Conservation (phyloP, 2,329 filamentous ascomycete species). For the Cordyceps pruinosa region DNA sequence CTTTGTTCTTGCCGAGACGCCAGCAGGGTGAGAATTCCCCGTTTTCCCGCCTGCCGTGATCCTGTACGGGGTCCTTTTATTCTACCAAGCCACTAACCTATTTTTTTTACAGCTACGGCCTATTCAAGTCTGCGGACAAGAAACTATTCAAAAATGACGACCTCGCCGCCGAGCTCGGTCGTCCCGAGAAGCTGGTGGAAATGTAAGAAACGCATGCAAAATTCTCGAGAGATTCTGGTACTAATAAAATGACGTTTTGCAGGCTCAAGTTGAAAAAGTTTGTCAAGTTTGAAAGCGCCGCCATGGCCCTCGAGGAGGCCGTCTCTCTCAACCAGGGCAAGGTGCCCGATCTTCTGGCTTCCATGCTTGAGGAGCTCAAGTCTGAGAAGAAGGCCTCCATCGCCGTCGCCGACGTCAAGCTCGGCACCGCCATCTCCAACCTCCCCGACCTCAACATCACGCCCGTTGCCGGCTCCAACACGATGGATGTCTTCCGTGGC, state of each 20-base stretch:
- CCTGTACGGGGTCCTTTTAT: constrained; percentile 5
- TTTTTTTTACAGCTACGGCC: constrained; percentile 65
- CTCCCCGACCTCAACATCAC: constrained; percentile 81
- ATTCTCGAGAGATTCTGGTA: constrained; percentile 8
- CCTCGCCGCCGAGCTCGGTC: constrained; percentile 64
- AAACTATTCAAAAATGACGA: constrained; percentile 89
- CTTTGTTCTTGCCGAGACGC: constrained; percentile 90
- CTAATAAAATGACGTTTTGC: constrained; percentile 11
- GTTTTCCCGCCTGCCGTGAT: background rate
- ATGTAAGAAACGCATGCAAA: constrained; percentile 55
- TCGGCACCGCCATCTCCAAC: constrained; percentile 87
- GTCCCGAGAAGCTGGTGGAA: constrained; percentile 77
- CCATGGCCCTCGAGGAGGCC: constrained; percentile 84
- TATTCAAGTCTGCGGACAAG: constrained; percentile 98
- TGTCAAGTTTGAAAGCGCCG: constrained; percentile 92
- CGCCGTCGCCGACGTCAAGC: constrained; percentile 87
- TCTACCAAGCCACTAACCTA: constrained; percentile 24
- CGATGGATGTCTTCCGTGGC: constrained; percentile 81
- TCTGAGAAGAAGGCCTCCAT: constrained; percentile 96
- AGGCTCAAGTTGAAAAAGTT: constrained; percentile 96
- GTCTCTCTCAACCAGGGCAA: constrained; percentile 86
- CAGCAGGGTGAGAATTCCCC: constrained; percentile 57
- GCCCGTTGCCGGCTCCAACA: constrained; percentile 57
- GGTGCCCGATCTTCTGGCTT: constrained; percentile 78
- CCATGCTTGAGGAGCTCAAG: constrained; percentile 82